Percentiles rank a stretch among this genome's conserved stretches.
These are phyloP conservation scores for Cryphonectria radicalis DNA, from an alignment of 2,329 filamentous ascomycete genomes.

Conservation along the genomic window DNA sequence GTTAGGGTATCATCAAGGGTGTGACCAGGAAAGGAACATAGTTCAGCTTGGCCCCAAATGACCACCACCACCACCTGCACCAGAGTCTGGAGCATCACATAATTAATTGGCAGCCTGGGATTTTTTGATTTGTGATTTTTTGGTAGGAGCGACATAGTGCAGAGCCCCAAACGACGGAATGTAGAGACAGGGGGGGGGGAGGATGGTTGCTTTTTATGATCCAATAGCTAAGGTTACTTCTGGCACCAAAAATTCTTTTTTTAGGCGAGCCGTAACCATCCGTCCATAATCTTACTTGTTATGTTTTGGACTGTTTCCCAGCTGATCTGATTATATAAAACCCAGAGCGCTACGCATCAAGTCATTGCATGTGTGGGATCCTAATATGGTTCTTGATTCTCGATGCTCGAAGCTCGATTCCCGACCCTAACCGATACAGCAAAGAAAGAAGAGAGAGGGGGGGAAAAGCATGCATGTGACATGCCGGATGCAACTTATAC, in stretches of 20 bases:
- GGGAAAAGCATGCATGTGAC: neutral
- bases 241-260: conserved; percentile 25
- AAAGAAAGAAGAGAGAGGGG: neutral
- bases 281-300: conserved; percentile 10
- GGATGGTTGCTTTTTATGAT: conserved; percentile 6
- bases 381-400: neutral
- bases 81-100: neutral
- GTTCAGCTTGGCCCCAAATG: neutral
- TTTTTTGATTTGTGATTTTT: no score
- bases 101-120: neutral
- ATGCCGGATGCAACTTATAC: neutral
- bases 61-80: neutral
- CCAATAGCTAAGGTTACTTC: neutral
- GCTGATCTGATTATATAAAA: conserved; percentile 10
- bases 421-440: neutral
- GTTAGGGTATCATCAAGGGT: neutral
- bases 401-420: neutral
- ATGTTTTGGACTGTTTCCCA: neutral
- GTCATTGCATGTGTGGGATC: neutral
- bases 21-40: neutral
- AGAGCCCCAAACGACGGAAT: neutral
- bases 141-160: neutral
- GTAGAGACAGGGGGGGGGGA: neutral
- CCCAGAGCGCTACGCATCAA: neutral
- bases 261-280: conserved; percentile 27